phyloP scores from a whole-genome alignment of 192 early-diverging fungal genomes.

The Backusella psychrophila region DNA sequence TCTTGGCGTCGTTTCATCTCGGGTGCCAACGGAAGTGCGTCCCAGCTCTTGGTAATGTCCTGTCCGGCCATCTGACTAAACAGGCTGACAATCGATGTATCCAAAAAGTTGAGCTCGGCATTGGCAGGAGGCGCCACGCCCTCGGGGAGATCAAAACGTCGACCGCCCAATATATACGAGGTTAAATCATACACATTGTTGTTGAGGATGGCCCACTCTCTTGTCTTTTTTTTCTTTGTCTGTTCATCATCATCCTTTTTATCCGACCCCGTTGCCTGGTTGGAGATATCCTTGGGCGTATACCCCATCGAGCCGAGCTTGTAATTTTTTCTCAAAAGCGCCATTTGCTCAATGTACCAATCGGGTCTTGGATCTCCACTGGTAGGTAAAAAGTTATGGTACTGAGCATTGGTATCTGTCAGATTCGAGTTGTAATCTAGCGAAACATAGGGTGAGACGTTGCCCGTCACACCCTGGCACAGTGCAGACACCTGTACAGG shows the following conservation, averaged over 20 bases:
- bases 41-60: constrained; percentile 63
- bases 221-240: constrained; percentile 31
- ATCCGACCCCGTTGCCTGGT: constrained; percentile 36
- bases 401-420: constrained; percentile 49
- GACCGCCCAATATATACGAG: constrained; percentile 60
- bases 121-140: constrained; percentile 33
- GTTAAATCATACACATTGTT: constrained; percentile 74
- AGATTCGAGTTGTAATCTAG: constrained; percentile 48
- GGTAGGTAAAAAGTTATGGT: constrained; percentile 71
- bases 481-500: constrained; percentile 70
- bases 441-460: constrained; percentile 44
- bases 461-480: constrained; percentile 36
- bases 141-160: constrained; percentile 38
- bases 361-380: constrained; percentile 59
- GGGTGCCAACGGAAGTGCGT: constrained; percentile 48
- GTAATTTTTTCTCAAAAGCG: constrained; percentile 57
- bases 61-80: constrained; percentile 60
- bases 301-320: constrained; percentile 66
- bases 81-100: constrained; percentile 54
- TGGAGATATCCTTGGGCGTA: constrained; percentile 55
- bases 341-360: constrained; percentile 66
- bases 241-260: constrained; percentile 2
- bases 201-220: constrained; percentile 60
- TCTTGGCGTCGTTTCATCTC: constrained; percentile 45
- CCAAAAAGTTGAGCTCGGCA: constrained; percentile 55